Evolutionary conservation across 306 rosid species (phyloP).

Genomic region (Lathyrus tuberosus): DNA sequence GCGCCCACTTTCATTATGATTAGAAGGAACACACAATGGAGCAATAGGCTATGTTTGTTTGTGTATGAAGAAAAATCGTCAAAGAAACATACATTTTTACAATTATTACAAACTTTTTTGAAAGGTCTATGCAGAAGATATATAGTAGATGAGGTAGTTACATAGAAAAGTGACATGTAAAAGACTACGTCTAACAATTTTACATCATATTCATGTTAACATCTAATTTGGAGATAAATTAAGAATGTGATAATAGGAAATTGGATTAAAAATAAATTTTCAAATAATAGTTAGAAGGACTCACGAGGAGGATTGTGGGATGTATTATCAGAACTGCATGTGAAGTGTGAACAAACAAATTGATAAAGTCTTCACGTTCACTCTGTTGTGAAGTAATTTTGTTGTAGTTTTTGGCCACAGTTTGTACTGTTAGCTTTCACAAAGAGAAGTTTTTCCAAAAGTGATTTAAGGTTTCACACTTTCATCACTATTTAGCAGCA

Average conservation of each 20-base stretch:
- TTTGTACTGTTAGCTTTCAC: constrained; percentile 1
- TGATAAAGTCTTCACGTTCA: background rate
- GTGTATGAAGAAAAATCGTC: background rate
- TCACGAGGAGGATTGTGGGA: background rate
- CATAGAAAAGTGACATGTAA: background rate
- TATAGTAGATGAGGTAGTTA: constrained; percentile 4
- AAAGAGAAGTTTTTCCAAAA: background rate
- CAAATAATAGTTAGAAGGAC: background rate
- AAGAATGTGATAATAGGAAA: background rate
- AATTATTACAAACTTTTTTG: constrained; percentile 48
- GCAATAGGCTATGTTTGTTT: background rate
- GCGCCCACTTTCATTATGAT: constrained; percentile 35
- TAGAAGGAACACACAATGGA: constrained; percentile 6
- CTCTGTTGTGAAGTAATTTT: background rate
- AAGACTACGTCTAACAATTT: background rate
- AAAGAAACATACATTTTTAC: constrained; percentile 19
- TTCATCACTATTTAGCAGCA: background rate
- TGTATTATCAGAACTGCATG: background rate
- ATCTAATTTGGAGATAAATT: background rate
- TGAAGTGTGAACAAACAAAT: too few relatives aligned
- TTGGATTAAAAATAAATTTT: background rate
- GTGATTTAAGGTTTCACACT: constrained; percentile 14
- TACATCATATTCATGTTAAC: background rate
- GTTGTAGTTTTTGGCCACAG: background rate
- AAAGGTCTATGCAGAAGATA: constrained; percentile 23